phyloP scores from a whole-genome alignment of 148 eudicot species.

The Persicaria maculosa region DNA sequence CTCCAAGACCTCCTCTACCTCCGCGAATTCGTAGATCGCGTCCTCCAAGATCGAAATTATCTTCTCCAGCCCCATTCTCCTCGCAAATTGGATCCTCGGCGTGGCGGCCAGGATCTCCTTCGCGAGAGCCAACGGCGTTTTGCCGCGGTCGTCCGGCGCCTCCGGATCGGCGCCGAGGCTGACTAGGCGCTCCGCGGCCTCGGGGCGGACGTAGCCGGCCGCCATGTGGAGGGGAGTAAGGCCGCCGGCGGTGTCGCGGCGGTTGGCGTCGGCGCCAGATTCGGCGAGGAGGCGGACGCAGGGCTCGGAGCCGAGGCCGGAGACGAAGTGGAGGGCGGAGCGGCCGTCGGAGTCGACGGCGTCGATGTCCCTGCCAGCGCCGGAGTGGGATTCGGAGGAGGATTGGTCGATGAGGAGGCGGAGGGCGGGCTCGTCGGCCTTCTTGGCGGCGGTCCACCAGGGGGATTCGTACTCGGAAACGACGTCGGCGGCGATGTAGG shows the following conservation, averaged over 20 bases:
- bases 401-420: slow-evolving; percentile 22
- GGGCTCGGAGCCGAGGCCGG: slow-evolving; percentile 75
- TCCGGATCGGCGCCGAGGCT: slow-evolving; percentile 61
- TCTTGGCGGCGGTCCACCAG: slow-evolving; percentile 94
- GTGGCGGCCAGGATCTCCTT: slow-evolving; percentile 46
- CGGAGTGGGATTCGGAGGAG: slow-evolving; percentile 17
- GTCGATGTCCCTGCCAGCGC: slow-evolving; percentile 44
- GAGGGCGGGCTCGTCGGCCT: slow-evolving; percentile 54
- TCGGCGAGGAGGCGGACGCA: slow-evolving; percentile 43
- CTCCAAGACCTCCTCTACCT: slow-evolving; percentile 77
- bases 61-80: slow-evolving; percentile 61
- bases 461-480: slow-evolving; percentile 78
- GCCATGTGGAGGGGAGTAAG: slow-evolving; percentile 91
- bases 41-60: slow-evolving; percentile 55
- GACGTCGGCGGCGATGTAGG: slow-evolving; percentile 63
- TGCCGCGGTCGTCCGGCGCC: slow-evolving; percentile 43
- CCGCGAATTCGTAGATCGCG: slow-evolving; percentile 66
- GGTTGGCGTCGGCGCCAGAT: slow-evolving; percentile 58
- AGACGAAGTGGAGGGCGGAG: slow-evolving; percentile 67
- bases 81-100: slow-evolving; percentile 67
- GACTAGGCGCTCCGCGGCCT: slow-evolving; percentile 32
- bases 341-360: slow-evolving; percentile 84
- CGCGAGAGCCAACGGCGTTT: slow-evolving; percentile 65
- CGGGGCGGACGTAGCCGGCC: slow-evolving; percentile 69
- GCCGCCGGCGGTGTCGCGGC: slow-evolving; percentile 44